Evolutionary conservation across 495 filamentous ascomycete species (phyloP).

Genomic region (Extremus antarcticus): DNA sequence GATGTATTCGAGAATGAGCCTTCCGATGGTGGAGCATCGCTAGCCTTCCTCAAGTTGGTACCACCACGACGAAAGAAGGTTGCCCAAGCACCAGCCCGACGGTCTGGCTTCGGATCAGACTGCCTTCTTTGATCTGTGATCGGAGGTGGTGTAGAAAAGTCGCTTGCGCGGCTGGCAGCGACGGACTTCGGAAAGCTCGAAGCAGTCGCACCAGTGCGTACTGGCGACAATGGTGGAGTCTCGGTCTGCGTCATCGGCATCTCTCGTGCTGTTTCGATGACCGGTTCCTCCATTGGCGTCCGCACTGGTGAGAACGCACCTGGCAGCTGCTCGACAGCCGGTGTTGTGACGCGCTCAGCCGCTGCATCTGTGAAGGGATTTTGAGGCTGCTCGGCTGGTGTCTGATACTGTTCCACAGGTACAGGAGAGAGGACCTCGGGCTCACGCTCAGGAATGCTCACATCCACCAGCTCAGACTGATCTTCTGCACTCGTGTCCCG

Average conservation of each 20-base stretch:
- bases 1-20: constrained; percentile 67
- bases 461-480: constrained; percentile 2
- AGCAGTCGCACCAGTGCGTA: constrained; percentile 40
- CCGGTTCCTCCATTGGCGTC: constrained; percentile 35
- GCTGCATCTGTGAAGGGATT: constrained; percentile 21
- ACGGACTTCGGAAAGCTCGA: constrained; percentile 38
- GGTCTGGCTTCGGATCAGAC: constrained; percentile 31
- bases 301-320: constrained; percentile 15
- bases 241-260: constrained; percentile 43
- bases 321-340: background rate
- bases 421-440: background rate
- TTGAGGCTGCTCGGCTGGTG: constrained; percentile 8
- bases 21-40: constrained; percentile 40
- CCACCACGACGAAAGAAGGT: constrained; percentile 64
- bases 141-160: background rate
- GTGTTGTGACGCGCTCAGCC: background rate
- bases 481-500: constrained; percentile 1
- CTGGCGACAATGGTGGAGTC: constrained; percentile 45
- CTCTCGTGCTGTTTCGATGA: constrained; percentile 36
- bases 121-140: constrained; percentile 31
- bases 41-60: constrained; percentile 41
- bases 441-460: constrained; percentile 13
- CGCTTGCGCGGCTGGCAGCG: constrained; percentile 29
- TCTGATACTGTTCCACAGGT: background rate
- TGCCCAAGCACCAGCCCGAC: constrained; percentile 41